Percentiles rank a stretch among this genome's conserved stretches.
phyloP scores from a whole-genome alignment of 306 rosid species.

The Lupinus albus region DNA sequence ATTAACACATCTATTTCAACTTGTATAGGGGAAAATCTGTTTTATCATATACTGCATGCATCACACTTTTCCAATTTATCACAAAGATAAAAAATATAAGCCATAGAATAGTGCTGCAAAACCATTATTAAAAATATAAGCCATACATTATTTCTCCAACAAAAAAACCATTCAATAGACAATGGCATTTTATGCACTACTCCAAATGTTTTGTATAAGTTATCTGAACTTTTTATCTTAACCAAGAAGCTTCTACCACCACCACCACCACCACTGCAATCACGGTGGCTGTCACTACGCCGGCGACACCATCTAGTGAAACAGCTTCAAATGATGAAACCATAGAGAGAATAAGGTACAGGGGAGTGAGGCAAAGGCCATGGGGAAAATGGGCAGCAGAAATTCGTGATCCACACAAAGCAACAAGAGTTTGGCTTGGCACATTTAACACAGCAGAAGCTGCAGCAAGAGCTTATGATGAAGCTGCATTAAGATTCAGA shows the following conservation, averaged over 20 bases:
- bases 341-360: conserved; percentile 66
- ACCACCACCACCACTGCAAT: conserved; percentile 1
- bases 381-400: conserved; percentile 99
- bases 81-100: not conserved
- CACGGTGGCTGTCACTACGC: not conserved
- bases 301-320: conserved; percentile 37
- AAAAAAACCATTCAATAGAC: not conserved
- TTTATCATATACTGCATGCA: conserved; percentile 40
- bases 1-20: not conserved
- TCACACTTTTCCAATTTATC: not conserved
- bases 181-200: not conserved
- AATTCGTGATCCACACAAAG: conserved; percentile 93
- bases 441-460: conserved; percentile 96
- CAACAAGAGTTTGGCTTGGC: conserved; percentile 97
- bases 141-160: not conserved
- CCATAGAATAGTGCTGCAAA: conserved; percentile 15
- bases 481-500: conserved; percentile 88
- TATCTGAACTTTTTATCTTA: not conserved
- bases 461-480: conserved; percentile 93
- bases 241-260: conserved; percentile 42
- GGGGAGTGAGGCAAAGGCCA: conserved; percentile 96
- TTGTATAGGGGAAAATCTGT: not conserved
- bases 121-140: not conserved
- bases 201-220: not conserved
- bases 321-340: conserved; percentile 47